Conservation (phyloP, 306 rosid genomes). For the Rosa multiflora region DNA sequence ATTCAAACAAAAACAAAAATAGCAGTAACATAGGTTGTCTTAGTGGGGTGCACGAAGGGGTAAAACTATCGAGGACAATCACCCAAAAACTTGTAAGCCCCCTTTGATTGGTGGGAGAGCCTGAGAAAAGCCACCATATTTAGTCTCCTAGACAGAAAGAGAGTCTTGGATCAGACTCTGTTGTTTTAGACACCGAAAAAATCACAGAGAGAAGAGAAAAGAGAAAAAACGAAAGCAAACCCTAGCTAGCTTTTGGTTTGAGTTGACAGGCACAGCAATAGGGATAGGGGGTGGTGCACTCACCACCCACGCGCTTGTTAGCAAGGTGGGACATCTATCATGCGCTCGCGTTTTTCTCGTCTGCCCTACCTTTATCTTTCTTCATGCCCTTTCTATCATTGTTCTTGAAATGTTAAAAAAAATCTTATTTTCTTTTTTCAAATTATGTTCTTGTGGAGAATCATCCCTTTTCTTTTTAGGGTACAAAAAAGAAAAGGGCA, state of each 20-base stretch:
- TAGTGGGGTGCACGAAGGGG: slow-evolving; percentile 56
- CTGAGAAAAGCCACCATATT: slow-evolving; percentile 22
- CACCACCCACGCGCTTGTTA: slow-evolving; percentile 53
- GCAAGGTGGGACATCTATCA: slow-evolving; percentile 50
- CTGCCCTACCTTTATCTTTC: slow-evolving; percentile 4
- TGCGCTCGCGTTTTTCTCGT: slow-evolving; percentile 47
- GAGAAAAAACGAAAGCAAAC: slow-evolving; percentile 1
- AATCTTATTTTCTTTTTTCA: not conserved
- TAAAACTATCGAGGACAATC: slow-evolving; percentile 32
- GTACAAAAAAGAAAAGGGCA: slow-evolving; percentile 25
- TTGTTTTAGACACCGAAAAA: not conserved
- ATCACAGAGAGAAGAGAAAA: not conserved
- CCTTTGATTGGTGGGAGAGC: slow-evolving; percentile 27
- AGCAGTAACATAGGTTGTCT: slow-evolving; percentile 33
- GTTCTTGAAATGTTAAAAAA: not conserved
- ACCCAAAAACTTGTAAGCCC: slow-evolving; percentile 35
- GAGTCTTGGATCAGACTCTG: not conserved
- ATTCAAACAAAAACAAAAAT: slow-evolving; percentile 22
- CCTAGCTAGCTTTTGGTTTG: slow-evolving; percentile 14
- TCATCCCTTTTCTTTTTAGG: not conserved
- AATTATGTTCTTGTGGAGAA: not conserved
- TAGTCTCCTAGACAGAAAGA: not conserved
- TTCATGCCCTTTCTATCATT: not conserved
- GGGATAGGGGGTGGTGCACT: slow-evolving; percentile 49
- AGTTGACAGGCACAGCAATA: slow-evolving; percentile 46